These are phyloP conservation scores for Aspergillus calidoustus DNA, from an alignment of 2,329 filamentous ascomycete species.

Conservation along the genomic window DNA sequence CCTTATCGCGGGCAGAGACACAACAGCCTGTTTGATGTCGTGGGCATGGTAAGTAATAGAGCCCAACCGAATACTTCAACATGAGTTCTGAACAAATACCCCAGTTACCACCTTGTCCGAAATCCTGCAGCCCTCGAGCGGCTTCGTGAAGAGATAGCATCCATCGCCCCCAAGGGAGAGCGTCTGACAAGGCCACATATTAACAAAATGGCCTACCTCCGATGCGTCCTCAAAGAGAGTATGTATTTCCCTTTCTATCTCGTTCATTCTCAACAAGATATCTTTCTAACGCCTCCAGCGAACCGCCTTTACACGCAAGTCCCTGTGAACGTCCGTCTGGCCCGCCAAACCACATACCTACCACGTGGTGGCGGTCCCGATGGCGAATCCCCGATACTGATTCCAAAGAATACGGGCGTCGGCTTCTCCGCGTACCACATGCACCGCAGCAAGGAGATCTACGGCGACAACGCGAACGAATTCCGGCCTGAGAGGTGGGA, in stretches of 20 bases:
- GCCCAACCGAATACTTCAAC: neutral
- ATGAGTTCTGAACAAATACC: neutral
- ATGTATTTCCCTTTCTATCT: neutral
- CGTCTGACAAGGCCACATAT: constrained; percentile 13
- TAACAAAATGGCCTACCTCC: constrained; percentile 23
- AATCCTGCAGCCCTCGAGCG: constrained; percentile 9
- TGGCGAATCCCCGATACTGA: constrained; percentile 32
- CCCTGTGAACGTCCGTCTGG: constrained; percentile 21
- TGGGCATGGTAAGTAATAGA: constrained; percentile 25
- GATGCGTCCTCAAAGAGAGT: constrained; percentile 20
- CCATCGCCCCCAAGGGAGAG: neutral
- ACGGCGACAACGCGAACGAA: constrained; percentile 30
- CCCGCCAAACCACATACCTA: constrained; percentile 29
- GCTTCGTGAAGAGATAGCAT: constrained; percentile 11
- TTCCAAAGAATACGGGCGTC: constrained; percentile 27
- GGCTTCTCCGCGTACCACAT: constrained; percentile 29
- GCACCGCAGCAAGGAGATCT: constrained; percentile 36
- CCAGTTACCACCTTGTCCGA: constrained; percentile 15
- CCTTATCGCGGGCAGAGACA: constrained; percentile 31
- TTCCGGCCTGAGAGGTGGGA: constrained; percentile 41
- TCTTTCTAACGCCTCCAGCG: neutral
- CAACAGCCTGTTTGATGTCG: constrained; percentile 28
- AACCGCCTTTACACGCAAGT: constrained; percentile 16
- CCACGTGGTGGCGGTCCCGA: constrained; percentile 37
- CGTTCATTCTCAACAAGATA: neutral